Evolutionary conservation across 2,329 filamentous ascomycete genomes (phyloP).

Genomic region (Thielaviopsis euricoi): DNA sequence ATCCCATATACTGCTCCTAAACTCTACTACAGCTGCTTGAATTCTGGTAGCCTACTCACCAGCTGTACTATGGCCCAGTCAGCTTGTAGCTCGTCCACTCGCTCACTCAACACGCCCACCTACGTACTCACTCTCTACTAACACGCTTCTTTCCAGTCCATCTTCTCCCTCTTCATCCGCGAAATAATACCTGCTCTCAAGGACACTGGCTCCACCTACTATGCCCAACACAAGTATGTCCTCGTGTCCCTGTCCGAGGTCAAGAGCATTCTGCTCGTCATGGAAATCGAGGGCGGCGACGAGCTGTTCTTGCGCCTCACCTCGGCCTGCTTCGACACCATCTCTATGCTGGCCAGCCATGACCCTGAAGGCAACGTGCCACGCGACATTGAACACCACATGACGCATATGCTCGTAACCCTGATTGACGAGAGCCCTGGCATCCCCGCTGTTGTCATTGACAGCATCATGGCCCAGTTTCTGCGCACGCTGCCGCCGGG

Average conservation of each 20-base stretch:
- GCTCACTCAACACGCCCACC: too few relatives aligned
- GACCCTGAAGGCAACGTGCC: constrained; percentile 66
- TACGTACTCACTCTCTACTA: too few relatives aligned
- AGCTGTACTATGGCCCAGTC: too few relatives aligned
- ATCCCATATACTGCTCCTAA: background rate
- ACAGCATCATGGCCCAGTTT: constrained; percentile 91
- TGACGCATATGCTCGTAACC: constrained; percentile 70
- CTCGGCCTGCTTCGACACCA: constrained; percentile 77
- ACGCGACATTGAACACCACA: constrained; percentile 86
- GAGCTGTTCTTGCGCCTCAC: constrained; percentile 69
- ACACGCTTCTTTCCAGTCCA: constrained; percentile 19
- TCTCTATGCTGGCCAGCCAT: constrained; percentile 61
- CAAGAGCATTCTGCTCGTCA: constrained; percentile 84
- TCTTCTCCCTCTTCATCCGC: constrained; percentile 78
- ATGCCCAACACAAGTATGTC: constrained; percentile 83
- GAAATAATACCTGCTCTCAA: constrained; percentile 71
- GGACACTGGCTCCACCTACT: constrained; percentile 77
- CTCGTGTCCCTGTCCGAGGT: constrained; percentile 77
- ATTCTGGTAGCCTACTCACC: too few relatives aligned
- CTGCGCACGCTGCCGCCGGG: constrained; percentile 65
- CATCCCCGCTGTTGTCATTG: constrained; percentile 67
- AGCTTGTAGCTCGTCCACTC: too few relatives aligned
- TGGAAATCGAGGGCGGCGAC: constrained; percentile 71
- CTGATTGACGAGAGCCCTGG: constrained; percentile 73
- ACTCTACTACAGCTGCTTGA: constrained; percentile 5